These are phyloP conservation scores for Fusarium redolens DNA, from an alignment of 2,329 filamentous ascomycete genomes.

Conservation along the genomic window DNA sequence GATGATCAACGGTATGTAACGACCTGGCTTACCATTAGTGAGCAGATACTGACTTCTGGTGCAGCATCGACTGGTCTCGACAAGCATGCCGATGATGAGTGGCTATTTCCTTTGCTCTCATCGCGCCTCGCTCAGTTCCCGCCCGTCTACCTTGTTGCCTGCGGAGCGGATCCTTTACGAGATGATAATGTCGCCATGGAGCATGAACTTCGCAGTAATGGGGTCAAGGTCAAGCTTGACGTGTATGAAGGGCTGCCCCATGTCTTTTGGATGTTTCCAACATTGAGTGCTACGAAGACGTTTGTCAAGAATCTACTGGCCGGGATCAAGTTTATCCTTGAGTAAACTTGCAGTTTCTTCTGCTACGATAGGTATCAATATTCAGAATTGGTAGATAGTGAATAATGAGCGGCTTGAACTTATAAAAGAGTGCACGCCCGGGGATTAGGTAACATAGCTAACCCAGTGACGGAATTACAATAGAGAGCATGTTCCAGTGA, in stretches of 20 bases:
- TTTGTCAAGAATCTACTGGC: neutral
- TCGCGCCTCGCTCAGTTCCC: neutral
- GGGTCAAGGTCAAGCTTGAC: neutral
- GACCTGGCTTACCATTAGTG: fast-evolving
- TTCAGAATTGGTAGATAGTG: fast-evolving
- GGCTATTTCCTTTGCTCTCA: neutral
- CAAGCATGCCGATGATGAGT: neutral
- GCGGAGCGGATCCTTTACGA: neutral
- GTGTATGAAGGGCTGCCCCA: neutral
- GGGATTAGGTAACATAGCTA: neutral
- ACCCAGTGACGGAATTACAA: fast-evolving
- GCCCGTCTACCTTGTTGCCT: neutral
- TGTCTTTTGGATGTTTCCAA: neutral
- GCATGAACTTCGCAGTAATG: neutral
- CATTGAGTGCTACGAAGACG: neutral
- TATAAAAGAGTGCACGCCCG: fast-evolving
- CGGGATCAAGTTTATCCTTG: neutral
- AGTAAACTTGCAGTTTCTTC: fast-evolving
- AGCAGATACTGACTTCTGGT: fast-evolving
- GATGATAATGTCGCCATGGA: neutral
- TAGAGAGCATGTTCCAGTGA: fast-evolving
- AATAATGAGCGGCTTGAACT: fast-evolving
- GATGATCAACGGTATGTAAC: neutral
- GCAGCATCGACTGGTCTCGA: neutral
- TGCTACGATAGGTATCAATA: fast-evolving